phyloP scores from a whole-genome alignment of 257 asterid species.

The Gentiana straminea region DNA sequence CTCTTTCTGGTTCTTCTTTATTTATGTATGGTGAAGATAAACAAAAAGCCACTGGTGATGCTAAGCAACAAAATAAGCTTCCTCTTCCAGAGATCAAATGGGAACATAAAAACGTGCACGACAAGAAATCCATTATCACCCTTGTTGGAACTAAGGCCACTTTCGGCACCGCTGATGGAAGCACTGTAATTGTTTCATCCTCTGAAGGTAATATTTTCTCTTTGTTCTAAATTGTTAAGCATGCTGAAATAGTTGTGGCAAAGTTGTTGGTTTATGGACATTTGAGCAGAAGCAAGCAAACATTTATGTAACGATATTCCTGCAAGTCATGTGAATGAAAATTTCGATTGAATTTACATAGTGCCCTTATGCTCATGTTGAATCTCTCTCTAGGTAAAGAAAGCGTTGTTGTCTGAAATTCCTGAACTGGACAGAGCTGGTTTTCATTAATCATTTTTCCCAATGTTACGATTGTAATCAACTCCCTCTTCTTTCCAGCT shows the following conservation, averaged over 20 bases:
- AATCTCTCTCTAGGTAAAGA: no score
- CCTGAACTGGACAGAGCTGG: no score
- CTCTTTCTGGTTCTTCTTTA: slow-evolving; percentile 71
- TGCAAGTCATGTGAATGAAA: no score
- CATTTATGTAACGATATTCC: no score
- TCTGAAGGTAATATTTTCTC: slow-evolving; percentile 66
- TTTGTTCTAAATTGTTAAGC: slow-evolving; percentile 10
- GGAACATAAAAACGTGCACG: slow-evolving; percentile 83
- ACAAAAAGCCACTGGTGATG: slow-evolving; percentile 36
- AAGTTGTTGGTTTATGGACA: background rate
- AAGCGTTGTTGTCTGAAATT: no score
- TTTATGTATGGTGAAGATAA: slow-evolving; percentile 89
- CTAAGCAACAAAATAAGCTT: slow-evolving; percentile 66
- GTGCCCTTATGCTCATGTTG: no score
- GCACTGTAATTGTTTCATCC: slow-evolving; percentile 61
- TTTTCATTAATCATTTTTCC: no score
- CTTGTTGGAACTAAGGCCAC: slow-evolving; percentile 71
- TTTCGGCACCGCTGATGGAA: slow-evolving; percentile 91
- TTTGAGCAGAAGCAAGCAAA: no score
- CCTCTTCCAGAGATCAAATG: slow-evolving; percentile 92
- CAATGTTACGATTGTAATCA: no score
- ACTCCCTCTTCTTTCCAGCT: no score
- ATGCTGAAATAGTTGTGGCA: background rate
- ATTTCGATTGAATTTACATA: no score
- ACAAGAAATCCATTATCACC: slow-evolving; percentile 59